Base-by-base conservation (phyloP, 1,284 basidiomycete species). In the Tausonia pullulans region DNA sequence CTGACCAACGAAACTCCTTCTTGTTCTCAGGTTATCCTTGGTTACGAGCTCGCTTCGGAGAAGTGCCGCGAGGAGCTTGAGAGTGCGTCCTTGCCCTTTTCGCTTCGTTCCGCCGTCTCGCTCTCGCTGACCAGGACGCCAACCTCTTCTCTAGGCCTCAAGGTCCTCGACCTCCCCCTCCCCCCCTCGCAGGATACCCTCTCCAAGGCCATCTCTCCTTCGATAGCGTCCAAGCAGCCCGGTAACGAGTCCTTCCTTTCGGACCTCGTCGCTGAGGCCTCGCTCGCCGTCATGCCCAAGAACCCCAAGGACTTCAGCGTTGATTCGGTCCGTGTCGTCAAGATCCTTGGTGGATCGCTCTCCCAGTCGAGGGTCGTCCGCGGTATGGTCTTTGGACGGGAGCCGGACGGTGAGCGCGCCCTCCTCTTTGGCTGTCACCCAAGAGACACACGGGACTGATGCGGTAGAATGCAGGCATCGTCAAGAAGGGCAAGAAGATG, bases 351-450 rank as follows among this genome's bases (percentile, higher is more conserved):
- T 67, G 90, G 95, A 57, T 88, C 83, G 70, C 78, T 98, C 16
- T 77, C 84, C 9, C 82, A 82, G 48, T 96, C 92, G 75, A 85
- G 82, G 68, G 95, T 98, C 9, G 87, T 99, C 5, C 85, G 89
- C 69, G 96, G 96, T 58, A 99, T 99, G 96, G 95, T 98, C 0
- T 97, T 98, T 71, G 91, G 91, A 56, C 83, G 94, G 51, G 91
- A 96, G 77, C 90, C 96, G 0, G 95, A 98, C 77, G 90, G 88
- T 86, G 71, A 53, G 79, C 73, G 27, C n/a, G 9, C 16, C 57
- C 8, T 44, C 40, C 44, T 14, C 10, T 11, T 61, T 41, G n/a
- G 10, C 39, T 52, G 16, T 56, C 44, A 45, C 16, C 48, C 5
- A 27, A 50, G 60, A 53, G 48, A 13, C 7, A 13, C 45, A 40